phyloP scores from a whole-genome alignment of 2,329 filamentous ascomycete genomes.

The Colletotrichum sp. region DNA sequence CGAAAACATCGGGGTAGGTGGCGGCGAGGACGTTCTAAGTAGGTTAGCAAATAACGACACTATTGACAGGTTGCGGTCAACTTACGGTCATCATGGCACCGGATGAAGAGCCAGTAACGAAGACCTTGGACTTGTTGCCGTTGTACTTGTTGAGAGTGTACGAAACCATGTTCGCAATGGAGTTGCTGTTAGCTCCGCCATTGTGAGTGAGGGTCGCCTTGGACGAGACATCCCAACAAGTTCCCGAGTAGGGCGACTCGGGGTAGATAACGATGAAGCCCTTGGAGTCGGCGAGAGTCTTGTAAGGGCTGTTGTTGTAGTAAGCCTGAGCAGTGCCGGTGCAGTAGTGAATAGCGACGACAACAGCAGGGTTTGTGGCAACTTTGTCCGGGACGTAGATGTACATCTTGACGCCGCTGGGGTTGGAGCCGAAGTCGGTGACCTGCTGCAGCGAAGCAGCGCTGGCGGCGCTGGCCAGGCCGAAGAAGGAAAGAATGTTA shows the following conservation, averaged over 20 bases:
- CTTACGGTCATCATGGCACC: slow-evolving; percentile 23
- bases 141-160: slow-evolving; percentile 52
- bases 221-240: slow-evolving; percentile 66
- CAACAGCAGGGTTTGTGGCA: slow-evolving; percentile 45
- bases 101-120: slow-evolving; percentile 45
- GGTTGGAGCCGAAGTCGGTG: slow-evolving; percentile 31
- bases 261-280: slow-evolving; percentile 62
- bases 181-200: slow-evolving; percentile 55
- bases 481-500: slow-evolving; percentile 12
- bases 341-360: slow-evolving; percentile 64
- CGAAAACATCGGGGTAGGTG: slow-evolving; percentile 60
- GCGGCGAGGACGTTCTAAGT: slow-evolving; percentile 51
- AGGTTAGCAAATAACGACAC: neutral
- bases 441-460: slow-evolving; percentile 31
- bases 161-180: slow-evolving; percentile 60
- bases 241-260: slow-evolving; percentile 42
- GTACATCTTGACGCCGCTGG: slow-evolving; percentile 32
- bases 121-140: slow-evolving; percentile 52
- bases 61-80: too few species aligned
- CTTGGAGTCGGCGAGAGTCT: slow-evolving; percentile 55
- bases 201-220: slow-evolving; percentile 52
- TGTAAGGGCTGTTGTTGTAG: slow-evolving; percentile 56
- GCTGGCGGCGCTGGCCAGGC: slow-evolving; percentile 23
- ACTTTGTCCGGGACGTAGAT: slow-evolving; percentile 36
- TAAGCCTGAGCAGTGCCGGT: slow-evolving; percentile 57